A percentile compares a stretch with the other conserved stretches of the same genome.
Evolutionary conservation across 306 rosid species (phyloP).

Genomic region (Boehmeria nivea): DNA sequence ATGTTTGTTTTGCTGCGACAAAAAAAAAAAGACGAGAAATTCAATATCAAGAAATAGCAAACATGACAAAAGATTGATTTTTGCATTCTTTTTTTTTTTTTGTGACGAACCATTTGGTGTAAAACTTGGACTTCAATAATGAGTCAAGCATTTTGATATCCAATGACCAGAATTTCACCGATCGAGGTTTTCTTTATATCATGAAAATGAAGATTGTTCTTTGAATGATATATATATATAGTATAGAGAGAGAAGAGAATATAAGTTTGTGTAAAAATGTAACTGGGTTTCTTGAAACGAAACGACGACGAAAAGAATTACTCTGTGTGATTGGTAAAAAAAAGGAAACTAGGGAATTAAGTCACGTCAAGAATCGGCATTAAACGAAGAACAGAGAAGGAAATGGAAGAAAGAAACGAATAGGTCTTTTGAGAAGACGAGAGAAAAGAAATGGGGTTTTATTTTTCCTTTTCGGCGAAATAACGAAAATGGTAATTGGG

Average conservation of each 20-base stretch:
- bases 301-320: constrained; percentile 16
- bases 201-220: not conserved
- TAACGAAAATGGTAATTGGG: not conserved
- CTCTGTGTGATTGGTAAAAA: no score
- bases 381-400: constrained; percentile 35
- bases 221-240: not conserved
- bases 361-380: constrained; percentile 46
- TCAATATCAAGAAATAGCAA: not conserved
- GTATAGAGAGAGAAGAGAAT: not conserved
- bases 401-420: constrained; percentile 29
- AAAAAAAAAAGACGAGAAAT: constrained; percentile 15
- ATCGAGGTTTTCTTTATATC: not conserved
- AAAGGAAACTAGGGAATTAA: constrained; percentile 13
- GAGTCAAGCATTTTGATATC: constrained; percentile 44
- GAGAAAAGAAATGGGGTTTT: not conserved
- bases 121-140: constrained; percentile 52
- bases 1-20: constrained; percentile 46
- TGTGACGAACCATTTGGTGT: constrained; percentile 51
- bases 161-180: not conserved
- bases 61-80: not conserved
- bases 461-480: not conserved
- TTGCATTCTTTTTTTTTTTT: not conserved
- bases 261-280: constrained; percentile 11
- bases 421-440: constrained; percentile 1
- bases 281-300: constrained; percentile 24